Percentiles rank a stretch among this genome's conserved stretches.
phyloP scores from a whole-genome alignment of 495 filamentous ascomycete species.

The Aspergillus affinis region DNA sequence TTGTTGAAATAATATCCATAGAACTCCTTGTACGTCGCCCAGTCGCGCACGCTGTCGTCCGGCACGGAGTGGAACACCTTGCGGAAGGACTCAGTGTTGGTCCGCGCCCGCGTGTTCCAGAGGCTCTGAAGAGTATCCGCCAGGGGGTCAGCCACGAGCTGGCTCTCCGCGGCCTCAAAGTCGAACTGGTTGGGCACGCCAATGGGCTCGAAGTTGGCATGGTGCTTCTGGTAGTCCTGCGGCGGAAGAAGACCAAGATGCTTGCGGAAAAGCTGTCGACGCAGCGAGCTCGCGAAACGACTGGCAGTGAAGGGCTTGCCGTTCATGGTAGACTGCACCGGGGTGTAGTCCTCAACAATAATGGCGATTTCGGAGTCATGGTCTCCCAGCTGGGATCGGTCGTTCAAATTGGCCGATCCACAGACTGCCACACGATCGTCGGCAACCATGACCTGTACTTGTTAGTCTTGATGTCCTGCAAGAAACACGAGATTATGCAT shows the following conservation, averaged over 20 bases:
- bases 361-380: constrained; percentile 87
- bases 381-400: constrained; percentile 84
- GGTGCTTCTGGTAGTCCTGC: constrained; percentile 62
- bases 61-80: constrained; percentile 88
- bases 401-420: constrained; percentile 92
- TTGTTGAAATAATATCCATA: constrained; percentile 72
- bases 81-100: constrained; percentile 83
- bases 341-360: constrained; percentile 73
- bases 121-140: constrained; percentile 61
- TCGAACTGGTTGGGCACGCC: constrained; percentile 76
- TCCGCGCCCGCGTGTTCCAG: constrained; percentile 71
- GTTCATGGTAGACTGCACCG: constrained; percentile 69
- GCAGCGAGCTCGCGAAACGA: constrained; percentile 79
- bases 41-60: constrained; percentile 74
- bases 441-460: constrained; percentile 71
- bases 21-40: constrained; percentile 83
- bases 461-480: no score
- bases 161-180: constrained; percentile 73
- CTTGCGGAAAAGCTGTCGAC: constrained; percentile 84
- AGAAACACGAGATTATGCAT: constrained; percentile 11
- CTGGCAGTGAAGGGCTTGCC: constrained; percentile 67
- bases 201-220: constrained; percentile 76
- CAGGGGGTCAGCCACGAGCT: constrained; percentile 73
- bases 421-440: constrained; percentile 88
- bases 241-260: constrained; percentile 81